Percentiles rank a stretch among this genome's conserved stretches.
Conservation (phyloP, 1,139 yeast genomes). For the Taphrina populina region DNA sequence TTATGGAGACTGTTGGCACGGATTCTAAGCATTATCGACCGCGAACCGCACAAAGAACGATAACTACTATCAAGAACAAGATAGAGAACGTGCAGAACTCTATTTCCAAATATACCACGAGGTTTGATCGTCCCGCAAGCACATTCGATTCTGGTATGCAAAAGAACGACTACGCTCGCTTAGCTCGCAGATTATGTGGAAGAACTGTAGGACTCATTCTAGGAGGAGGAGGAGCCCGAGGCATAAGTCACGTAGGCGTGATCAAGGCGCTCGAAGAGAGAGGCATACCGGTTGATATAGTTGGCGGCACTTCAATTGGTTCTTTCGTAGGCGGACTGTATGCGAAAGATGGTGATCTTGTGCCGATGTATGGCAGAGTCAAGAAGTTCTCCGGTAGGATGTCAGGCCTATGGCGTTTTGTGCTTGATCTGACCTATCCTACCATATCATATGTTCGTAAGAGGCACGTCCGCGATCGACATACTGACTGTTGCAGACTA, state of each 20-base stretch:
- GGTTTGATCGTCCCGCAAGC: constrained; percentile 44
- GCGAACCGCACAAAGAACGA: constrained; percentile 32
- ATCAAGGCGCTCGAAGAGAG: constrained; percentile 89
- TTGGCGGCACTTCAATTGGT: constrained; percentile 97
- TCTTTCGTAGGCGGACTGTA: constrained; percentile 93
- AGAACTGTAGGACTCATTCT: constrained; percentile 90
- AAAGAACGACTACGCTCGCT: constrained; percentile 82
- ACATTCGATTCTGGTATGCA: constrained; percentile 54
- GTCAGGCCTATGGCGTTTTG: constrained; percentile 79
- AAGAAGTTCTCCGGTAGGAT: constrained; percentile 82
- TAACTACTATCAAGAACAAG: constrained; percentile 40
- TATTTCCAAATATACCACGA: constrained; percentile 43
- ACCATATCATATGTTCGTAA: constrained; percentile 68
- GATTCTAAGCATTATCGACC: constrained; percentile 11
- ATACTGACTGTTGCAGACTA: constrained; percentile 49
- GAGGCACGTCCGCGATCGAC: background rate
- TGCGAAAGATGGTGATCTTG: constrained; percentile 86
- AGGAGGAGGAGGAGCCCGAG: constrained; percentile 98
- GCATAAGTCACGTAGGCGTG: constrained; percentile 87
- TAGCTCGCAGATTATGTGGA: constrained; percentile 86
- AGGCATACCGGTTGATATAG: constrained; percentile 88
- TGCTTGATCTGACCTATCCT: constrained; percentile 85
- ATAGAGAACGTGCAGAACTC: constrained; percentile 46
- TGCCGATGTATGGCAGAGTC: constrained; percentile 85
- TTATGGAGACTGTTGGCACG: constrained; percentile 41